phyloP scores from a whole-genome alignment of 306 rosid species.

The Canavalia ensiformis region DNA sequence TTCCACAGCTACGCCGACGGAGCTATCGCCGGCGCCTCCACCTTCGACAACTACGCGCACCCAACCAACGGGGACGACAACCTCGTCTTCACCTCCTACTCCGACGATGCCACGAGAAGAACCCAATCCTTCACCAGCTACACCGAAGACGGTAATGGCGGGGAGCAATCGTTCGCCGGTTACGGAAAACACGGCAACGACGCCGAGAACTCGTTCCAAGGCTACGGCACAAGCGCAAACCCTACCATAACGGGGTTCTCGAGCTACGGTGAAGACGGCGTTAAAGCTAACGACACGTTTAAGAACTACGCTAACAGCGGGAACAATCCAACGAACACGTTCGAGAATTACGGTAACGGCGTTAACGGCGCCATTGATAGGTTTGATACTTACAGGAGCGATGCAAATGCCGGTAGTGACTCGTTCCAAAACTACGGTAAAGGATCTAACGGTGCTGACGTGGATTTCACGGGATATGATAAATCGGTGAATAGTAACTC shows the following conservation, averaged over 20 bases:
- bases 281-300: constrained; percentile 53
- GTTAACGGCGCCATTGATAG: constrained; percentile 57
- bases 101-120: constrained; percentile 54
- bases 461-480: constrained; percentile 59
- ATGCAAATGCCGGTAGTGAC: constrained; percentile 60
- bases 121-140: constrained; percentile 54
- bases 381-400: constrained; percentile 62
- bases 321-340: constrained; percentile 57
- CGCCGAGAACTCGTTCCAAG: constrained; percentile 53
- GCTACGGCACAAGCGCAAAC: constrained; percentile 58
- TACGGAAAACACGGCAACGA: constrained; percentile 59
- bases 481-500: constrained; percentile 56
- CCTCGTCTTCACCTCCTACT: constrained; percentile 60
- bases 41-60: constrained; percentile 53
- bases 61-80: not conserved
- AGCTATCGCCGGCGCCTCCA: constrained; percentile 51
- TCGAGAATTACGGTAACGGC: constrained; percentile 63
- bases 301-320: constrained; percentile 51
- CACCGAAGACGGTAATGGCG: constrained; percentile 58
- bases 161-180: constrained; percentile 56
- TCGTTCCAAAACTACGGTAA: constrained; percentile 64
- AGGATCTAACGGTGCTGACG: constrained; percentile 52
- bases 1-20: constrained; percentile 55
- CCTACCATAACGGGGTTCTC: constrained; percentile 56
- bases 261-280: constrained; percentile 43